These are phyloP conservation scores for Onygena corvina DNA, from an alignment of 2,329 filamentous ascomycete species.

Conservation along the genomic window DNA sequence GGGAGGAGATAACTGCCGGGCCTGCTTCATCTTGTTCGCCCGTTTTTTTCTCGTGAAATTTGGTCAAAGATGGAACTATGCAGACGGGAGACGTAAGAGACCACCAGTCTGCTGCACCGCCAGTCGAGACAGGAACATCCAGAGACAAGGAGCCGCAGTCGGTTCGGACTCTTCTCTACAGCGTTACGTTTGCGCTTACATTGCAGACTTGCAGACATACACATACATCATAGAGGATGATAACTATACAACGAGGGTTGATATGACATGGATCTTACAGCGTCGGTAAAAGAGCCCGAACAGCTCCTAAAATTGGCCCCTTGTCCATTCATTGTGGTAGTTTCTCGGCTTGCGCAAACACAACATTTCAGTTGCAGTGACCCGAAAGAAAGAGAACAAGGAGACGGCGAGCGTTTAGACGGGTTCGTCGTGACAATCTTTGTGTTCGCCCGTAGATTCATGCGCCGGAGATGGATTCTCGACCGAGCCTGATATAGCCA, in stretches of 20 bases:
- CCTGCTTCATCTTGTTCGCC: not conserved
- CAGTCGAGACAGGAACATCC: too few relatives aligned
- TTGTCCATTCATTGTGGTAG: not conserved
- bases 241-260: not conserved
- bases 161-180: too few relatives aligned
- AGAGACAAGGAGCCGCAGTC: too few relatives aligned
- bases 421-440: not conserved
- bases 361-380: not conserved
- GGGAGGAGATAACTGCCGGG: too few relatives aligned
- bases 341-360: not conserved
- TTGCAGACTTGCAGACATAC: not conserved
- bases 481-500: too few relatives aligned
- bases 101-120: too few relatives aligned
- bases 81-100: too few relatives aligned
- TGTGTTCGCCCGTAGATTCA: not conserved
- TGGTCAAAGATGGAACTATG: too few relatives aligned
- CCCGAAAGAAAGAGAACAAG: not conserved
- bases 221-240: not conserved
- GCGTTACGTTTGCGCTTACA: constrained; percentile 5
- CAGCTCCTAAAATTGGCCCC: constrained; percentile 3
- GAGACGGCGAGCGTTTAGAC: not conserved
- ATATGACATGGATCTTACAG: not conserved
- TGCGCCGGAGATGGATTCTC: too few relatives aligned
- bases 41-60: not conserved
- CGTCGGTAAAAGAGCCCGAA: not conserved